phyloP scores from a whole-genome alignment of 2,329 filamentous ascomycete species.

The Fusarium acutatum region DNA sequence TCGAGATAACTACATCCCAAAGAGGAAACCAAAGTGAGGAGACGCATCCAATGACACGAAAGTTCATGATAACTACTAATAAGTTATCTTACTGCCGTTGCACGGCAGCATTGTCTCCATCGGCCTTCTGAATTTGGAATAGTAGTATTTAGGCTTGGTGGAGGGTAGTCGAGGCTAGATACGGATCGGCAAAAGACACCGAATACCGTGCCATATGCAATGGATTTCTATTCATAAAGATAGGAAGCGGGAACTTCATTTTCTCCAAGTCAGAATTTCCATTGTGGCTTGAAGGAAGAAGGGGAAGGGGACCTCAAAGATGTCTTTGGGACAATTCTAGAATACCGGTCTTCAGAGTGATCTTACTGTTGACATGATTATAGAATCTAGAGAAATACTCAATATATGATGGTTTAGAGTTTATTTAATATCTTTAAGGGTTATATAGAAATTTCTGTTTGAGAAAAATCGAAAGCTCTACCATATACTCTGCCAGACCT shows the following conservation, averaged over 20 bases:
- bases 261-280: fast-evolving
- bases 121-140: constrained; percentile 24
- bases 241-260: neutral
- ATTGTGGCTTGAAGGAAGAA: neutral
- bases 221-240: fast-evolving
- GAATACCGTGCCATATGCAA: neutral
- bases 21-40: constrained; percentile 9
- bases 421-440: fast-evolving
- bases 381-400: neutral
- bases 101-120: constrained; percentile 19
- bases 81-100: neutral
- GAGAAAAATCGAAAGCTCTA: neutral
- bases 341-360: neutral
- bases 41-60: constrained; percentile 1
- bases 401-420: too few relatives aligned
- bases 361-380: too few relatives aligned
- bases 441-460: fast-evolving
- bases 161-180: constrained; percentile 1
- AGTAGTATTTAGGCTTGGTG: neutral
- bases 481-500: too few relatives aligned
- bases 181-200: neutral
- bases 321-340: neutral
- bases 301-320: too few relatives aligned
- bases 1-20: neutral
- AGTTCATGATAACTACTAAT: neutral